These are phyloP conservation scores for Onygenales sp. DNA, from an alignment of 2,329 filamentous ascomycete genomes.

Conservation along the genomic window DNA sequence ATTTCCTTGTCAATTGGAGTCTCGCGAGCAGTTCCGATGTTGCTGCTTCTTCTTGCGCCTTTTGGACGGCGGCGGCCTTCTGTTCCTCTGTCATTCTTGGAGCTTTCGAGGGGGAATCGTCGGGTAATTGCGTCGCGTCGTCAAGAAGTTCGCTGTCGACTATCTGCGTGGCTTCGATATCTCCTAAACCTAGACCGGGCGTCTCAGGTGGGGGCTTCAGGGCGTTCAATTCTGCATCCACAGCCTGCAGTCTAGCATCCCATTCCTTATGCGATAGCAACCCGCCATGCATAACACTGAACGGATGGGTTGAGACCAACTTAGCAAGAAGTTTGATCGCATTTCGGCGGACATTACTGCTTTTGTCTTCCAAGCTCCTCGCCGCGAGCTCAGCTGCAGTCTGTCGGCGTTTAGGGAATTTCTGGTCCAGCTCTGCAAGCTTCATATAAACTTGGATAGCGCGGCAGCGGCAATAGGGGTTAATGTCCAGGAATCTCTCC, in stretches of 20 bases:
- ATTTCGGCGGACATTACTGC: slow-evolving; percentile 91
- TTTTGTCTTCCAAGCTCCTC: slow-evolving; percentile 90
- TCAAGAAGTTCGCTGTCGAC: slow-evolving; percentile 73
- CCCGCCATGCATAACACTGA: slow-evolving; percentile 81
- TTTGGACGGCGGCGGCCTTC: slow-evolving; percentile 61
- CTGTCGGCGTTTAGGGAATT: slow-evolving; percentile 87
- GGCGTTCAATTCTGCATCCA: slow-evolving; percentile 71
- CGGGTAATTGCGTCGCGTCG: slow-evolving; percentile 72
- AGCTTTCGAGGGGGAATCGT: slow-evolving; percentile 55
- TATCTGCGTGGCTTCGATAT: slow-evolving; percentile 51
- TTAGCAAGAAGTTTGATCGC: slow-evolving; percentile 85
- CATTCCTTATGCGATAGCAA: slow-evolving; percentile 79
- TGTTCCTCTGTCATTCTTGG: slow-evolving; percentile 69
- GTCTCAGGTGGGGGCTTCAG: slow-evolving; percentile 68
- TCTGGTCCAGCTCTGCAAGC: slow-evolving; percentile 88
- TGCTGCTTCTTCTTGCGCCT: slow-evolving; percentile 76
- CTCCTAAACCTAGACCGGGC: slow-evolving; percentile 58
- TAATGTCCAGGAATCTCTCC: slow-evolving; percentile 90
- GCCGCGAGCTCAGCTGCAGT: slow-evolving; percentile 78
- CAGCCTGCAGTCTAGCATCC: slow-evolving; percentile 69
- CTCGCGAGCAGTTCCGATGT: slow-evolving; percentile 83
- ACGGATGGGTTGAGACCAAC: slow-evolving; percentile 88
- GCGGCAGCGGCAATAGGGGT: slow-evolving; percentile 88
- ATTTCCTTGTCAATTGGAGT: slow-evolving; percentile 76
- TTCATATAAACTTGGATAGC: slow-evolving; percentile 88